phyloP scores from a whole-genome alignment of 148 eudicot species.

The Linanthus parryae region DNA sequence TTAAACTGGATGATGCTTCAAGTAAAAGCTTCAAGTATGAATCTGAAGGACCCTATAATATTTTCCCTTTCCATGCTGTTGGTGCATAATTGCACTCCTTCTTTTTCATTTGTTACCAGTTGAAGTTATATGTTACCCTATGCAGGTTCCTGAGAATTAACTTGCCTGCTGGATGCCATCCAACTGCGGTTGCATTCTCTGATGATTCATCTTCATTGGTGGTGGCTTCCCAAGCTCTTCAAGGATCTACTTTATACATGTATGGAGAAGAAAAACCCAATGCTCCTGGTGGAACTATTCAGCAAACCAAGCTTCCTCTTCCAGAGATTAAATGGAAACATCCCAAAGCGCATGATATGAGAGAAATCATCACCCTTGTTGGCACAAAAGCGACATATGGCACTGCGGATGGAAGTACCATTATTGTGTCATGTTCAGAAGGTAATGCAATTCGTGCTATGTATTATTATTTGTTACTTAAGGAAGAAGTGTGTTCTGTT shows the following conservation, averaged over 20 bases:
- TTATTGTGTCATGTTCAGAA: constrained; percentile 87
- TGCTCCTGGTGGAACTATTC: constrained; percentile 47
- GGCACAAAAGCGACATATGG: constrained; percentile 78
- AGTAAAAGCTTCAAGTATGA: constrained; percentile 93
- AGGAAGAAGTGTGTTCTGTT: too few relatives aligned
- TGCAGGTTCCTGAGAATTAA: constrained; percentile 86
- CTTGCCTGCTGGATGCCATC: constrained; percentile 87
- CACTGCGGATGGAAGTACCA: constrained; percentile 90
- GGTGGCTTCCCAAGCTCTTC: constrained; percentile 66
- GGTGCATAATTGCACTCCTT: not conserved
- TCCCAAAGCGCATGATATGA: constrained; percentile 81
- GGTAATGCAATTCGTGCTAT: too few relatives aligned
- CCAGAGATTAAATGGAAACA: constrained; percentile 92
- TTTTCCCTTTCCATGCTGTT: not conserved
- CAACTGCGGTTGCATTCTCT: constrained; percentile 65
- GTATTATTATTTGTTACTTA: too few relatives aligned
- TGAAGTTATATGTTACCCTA: not conserved
- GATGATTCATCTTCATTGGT: constrained; percentile 76
- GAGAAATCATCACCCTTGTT: constrained; percentile 46
- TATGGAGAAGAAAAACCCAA: constrained; percentile 77
- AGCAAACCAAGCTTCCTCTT: constrained; percentile 64
- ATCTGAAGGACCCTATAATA: constrained; percentile 6
- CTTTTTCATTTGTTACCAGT: constrained; percentile 3
- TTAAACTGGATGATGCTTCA: constrained; percentile 84
- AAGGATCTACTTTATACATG: constrained; percentile 79